Conservation (phyloP, 2,329 filamentous ascomycete species). For the Orbilia quercus region DNA sequence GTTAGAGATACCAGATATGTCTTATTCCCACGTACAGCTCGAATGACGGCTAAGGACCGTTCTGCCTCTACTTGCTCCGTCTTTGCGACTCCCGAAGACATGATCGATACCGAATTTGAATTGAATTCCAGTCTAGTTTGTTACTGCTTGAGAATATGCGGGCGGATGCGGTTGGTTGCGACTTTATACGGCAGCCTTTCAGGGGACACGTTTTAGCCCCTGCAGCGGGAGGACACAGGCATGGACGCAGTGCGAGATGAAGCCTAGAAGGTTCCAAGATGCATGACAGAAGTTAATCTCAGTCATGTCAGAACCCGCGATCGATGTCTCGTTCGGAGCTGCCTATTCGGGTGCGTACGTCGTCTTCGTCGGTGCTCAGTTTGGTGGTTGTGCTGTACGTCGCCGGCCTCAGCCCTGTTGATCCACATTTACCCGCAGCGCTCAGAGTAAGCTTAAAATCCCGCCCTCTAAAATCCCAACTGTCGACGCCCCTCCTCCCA, state of each 20-base stretch:
- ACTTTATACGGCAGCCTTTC: neutral
- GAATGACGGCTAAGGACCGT: conserved; percentile 30
- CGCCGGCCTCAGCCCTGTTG: conserved; percentile 11
- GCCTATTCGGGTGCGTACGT: conserved; percentile 33
- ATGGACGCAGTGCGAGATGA: neutral
- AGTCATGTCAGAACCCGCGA: neutral
- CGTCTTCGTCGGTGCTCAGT: neutral
- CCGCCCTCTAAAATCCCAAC: conserved; percentile 12
- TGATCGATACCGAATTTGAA: neutral
- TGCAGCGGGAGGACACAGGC: neutral
- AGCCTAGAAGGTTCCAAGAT: neutral
- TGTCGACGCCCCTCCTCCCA: conserved; percentile 1
- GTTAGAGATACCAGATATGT: neutral
- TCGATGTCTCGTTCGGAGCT: conserved; percentile 5
- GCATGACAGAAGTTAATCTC: neutral
- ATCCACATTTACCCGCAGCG: conserved; percentile 41
- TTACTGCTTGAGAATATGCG: neutral
- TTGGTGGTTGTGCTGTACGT: neutral
- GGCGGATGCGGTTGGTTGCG: no score
- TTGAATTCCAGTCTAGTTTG: no score
- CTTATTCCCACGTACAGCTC: conserved; percentile 24
- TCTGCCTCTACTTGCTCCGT: conserved; percentile 41
- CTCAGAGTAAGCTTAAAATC: conserved; percentile 25
- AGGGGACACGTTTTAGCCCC: neutral
- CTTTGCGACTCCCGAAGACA: conserved; percentile 31